Base-by-base conservation (phyloP, 208 protist species). In the Trypanosoma caninum region DNA sequence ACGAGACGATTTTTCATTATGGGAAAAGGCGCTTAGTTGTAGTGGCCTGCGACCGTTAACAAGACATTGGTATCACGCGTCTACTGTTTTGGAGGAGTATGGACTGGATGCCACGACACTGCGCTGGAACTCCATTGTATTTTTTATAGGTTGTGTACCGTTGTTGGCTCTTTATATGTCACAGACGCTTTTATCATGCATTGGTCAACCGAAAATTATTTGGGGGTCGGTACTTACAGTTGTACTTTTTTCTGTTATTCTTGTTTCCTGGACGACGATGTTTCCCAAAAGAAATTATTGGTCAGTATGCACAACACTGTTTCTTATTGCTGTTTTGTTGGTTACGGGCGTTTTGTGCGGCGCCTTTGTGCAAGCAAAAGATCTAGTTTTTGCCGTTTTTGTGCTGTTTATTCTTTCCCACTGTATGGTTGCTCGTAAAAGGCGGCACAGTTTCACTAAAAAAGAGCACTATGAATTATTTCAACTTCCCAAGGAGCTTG, bases 61-160 rank as follows among this genome's bases (percentile, higher is more conserved):
- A 59, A 74, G 62, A 28, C 85, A 87, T 66, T 95, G 89, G 89
- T 93, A 95, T 59, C 81, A 95, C 58, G 79, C 85, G 1, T 74
- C 58, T 14, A 88, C 72, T 1, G 74, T 90, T 18, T 65, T 95
- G 10, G 89, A 95, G 58, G 85, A 95, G 68, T 95, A 84, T 55
- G 89, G 89, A 40, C 27, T 95, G n/a, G 89, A 95, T 63, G 61
- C 71, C 10, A 60, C 71, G 11, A 90, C 84, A 45, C 55, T 93
- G 8, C 68, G 77, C 35, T 86, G 77, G 67, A 91, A 91, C 65
- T 65, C 72, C 6, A 51, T 91, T 44, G 74, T 93, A 9, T 89
- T 92, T 53, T 90, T 78, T 5, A 60, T 95, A n/a, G 85, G 83
- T 8, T 74, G 61, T 46, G 84, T 89, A 10, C 85, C 89, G 11